Evolutionary conservation across 164 flowering plant genomes (phyloP).

Genomic region (Vitis riparia): DNA sequence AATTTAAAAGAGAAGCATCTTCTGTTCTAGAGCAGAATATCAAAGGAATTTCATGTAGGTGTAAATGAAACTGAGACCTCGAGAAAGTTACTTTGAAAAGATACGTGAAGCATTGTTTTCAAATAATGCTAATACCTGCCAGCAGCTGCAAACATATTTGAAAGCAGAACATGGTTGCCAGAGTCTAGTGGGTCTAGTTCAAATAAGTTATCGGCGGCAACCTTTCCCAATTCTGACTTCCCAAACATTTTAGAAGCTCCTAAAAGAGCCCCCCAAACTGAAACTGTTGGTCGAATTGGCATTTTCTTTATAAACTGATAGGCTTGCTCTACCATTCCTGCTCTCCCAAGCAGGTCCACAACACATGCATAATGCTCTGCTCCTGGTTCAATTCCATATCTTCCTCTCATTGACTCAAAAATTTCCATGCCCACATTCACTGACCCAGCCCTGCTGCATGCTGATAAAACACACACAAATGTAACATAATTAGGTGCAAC

Average conservation of each 20-base stretch:
- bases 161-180: constrained; percentile 82
- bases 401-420: constrained; percentile 64
- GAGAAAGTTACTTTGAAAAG: neutral
- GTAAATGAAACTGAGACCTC: no score
- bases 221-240: constrained; percentile 59
- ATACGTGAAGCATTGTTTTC: neutral
- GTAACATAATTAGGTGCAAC: constrained; percentile 69
- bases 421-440: constrained; percentile 62
- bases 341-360: constrained; percentile 82
- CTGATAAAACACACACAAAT: constrained; percentile 65
- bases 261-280: constrained; percentile 89
- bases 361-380: constrained; percentile 86
- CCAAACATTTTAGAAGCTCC: constrained; percentile 72
- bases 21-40: no score
- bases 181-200: constrained; percentile 82
- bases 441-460: constrained; percentile 75
- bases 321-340: constrained; percentile 77
- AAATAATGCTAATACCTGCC: constrained; percentile 46
- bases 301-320: constrained; percentile 58
- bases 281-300: constrained; percentile 62
- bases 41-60: no score
- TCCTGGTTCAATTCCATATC: constrained; percentile 63
- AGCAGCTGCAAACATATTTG: constrained; percentile 76
- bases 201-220: constrained; percentile 73
- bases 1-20: neutral